phyloP scores from a whole-genome alignment of 306 rosid species.

The Trifolium dubium region DNA sequence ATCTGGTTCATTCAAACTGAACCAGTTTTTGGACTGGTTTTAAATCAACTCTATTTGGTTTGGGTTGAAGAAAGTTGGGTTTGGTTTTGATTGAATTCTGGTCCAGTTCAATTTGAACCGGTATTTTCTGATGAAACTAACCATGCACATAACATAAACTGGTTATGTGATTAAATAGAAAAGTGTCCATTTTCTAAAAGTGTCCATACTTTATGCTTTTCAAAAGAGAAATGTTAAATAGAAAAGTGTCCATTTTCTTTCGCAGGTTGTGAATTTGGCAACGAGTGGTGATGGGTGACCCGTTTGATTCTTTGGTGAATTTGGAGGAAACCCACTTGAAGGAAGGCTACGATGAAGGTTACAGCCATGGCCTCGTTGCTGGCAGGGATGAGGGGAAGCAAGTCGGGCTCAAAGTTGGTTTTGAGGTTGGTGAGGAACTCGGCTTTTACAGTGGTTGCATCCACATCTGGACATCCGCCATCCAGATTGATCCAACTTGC shows the following conservation, averaged over 20 bases:
- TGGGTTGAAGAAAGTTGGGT: background rate
- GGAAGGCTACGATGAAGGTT: slow-evolving; percentile 74
- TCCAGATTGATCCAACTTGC: slow-evolving; percentile 52
- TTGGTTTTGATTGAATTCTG: background rate
- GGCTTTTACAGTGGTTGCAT: slow-evolving; percentile 81
- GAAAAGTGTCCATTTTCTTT: background rate
- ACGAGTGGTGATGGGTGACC: slow-evolving; percentile 52
- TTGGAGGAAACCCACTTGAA: slow-evolving; percentile 69
- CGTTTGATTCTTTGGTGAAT: slow-evolving; percentile 62
- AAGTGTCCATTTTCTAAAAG: no score
- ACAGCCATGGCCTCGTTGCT: slow-evolving; percentile 53
- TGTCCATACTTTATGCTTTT: no score
- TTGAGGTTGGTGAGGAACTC: slow-evolving; percentile 77
- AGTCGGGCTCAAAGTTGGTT: slow-evolving; percentile 77
- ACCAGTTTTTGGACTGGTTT: background rate
- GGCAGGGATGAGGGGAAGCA: slow-evolving; percentile 69
- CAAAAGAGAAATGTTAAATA: background rate
- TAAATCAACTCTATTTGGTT: background rate
- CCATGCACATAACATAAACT: no score
- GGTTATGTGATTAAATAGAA: no score
- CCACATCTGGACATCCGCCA: slow-evolving; percentile 58
- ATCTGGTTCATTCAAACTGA: no score
- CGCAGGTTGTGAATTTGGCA: slow-evolving; percentile 14
- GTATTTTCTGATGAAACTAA: background rate
- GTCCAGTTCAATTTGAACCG: background rate